A percentile compares a stretch with the other conserved stretches of the same genome.
These are phyloP conservation scores for Ceriops zippeliana DNA, from an alignment of 345 rosid species.

Conservation along the genomic window DNA sequence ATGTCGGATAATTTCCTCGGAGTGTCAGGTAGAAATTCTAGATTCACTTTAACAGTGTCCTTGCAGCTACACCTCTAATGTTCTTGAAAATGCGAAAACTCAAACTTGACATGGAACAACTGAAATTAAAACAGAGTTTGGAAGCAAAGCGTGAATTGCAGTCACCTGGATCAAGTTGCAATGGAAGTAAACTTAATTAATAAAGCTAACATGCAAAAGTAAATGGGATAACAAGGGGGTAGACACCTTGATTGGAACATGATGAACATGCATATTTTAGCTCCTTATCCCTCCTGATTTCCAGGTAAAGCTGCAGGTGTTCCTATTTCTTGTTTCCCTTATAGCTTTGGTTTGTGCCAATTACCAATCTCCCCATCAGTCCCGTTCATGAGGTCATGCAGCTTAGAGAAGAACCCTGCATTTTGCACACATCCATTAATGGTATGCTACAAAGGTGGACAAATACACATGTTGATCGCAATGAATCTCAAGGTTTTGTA, in stretches of 20 bases:
- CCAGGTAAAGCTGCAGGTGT: no score
- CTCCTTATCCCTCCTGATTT: no score
- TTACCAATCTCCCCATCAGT: no score
- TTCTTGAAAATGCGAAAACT: background rate
- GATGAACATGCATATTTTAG: no score
- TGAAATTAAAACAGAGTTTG: background rate
- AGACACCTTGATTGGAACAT: no score
- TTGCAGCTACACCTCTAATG: background rate
- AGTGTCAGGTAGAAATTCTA: constrained; percentile 5
- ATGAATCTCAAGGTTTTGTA: background rate
- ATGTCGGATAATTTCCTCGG: background rate
- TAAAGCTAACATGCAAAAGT: no score
- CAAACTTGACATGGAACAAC: background rate
- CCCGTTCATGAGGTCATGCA: no score
- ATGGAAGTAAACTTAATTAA: no score
- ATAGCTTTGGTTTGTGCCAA: no score
- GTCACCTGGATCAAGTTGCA: no score
- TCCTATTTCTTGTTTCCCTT: no score
- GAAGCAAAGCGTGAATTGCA: background rate
- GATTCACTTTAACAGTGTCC: background rate
- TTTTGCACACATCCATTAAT: background rate
- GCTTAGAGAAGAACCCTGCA: background rate
- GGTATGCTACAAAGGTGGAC: background rate
- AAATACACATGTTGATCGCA: constrained; percentile 3
- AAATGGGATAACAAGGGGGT: no score